Evolutionary conservation across 169 alveolate genomes (phyloP).

Genomic region (Plasmodium relictum): DNA sequence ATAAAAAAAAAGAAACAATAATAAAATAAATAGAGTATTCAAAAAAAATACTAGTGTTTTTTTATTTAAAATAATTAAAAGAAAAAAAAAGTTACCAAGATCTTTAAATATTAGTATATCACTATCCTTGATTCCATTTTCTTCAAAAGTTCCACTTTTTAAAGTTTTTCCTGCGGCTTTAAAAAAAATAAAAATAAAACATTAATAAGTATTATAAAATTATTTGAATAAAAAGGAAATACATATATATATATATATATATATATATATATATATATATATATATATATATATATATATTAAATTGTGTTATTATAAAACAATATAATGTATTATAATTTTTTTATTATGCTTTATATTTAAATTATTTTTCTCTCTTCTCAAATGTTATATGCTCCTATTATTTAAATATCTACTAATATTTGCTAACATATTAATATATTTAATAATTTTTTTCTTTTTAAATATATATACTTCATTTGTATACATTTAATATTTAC

Average conservation of each 20-base stretch:
- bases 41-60: too few relatives aligned
- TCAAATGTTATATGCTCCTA: too few relatives aligned
- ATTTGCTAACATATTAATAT: constrained; percentile 31
- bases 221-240: background rate
- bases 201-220: constrained; percentile 11
- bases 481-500: constrained; percentile 39
- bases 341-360: too few relatives aligned
- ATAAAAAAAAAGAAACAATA: constrained; percentile 20
- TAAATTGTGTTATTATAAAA: too few relatives aligned
- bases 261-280: constrained; percentile 21
- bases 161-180: constrained; percentile 67
- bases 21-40: too few relatives aligned
- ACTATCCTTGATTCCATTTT: constrained; percentile 84
- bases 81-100: constrained; percentile 82
- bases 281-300: constrained; percentile 5
- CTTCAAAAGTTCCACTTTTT: constrained; percentile 51
- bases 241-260: background rate
- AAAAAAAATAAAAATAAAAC: constrained; percentile 13
- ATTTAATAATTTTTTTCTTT: background rate
- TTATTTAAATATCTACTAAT: too few relatives aligned
- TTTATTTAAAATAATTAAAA: too few relatives aligned
- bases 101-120: constrained; percentile 88
- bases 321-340: too few relatives aligned
- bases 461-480: too few relatives aligned
- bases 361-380: too few relatives aligned